Conservation (phyloP, 352 stramenopile genomes). For the Phytophthora ramorum region DNA sequence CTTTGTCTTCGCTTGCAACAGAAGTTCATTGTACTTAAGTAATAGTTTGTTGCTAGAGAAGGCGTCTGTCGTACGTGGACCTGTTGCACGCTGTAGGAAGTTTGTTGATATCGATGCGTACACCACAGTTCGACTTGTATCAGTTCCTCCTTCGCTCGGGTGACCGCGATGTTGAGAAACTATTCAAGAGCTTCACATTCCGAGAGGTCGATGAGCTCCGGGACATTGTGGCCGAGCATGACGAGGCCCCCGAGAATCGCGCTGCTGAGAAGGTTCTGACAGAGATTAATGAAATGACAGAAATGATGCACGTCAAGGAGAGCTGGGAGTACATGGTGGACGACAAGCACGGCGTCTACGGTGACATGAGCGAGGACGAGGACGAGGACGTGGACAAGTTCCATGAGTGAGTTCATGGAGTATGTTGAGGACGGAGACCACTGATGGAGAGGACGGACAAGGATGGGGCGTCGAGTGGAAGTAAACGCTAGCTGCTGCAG, state of each 20-base stretch:
- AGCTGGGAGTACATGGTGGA: background rate
- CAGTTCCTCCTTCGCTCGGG: slow-evolving; percentile 92
- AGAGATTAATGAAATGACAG: slow-evolving; percentile 90
- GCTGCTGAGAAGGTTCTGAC: slow-evolving; percentile 73
- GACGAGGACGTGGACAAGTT: no score
- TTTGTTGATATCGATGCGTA: slow-evolving; percentile 6
- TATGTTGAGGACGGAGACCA: no score
- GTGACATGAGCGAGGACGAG: no score
- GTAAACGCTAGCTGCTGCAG: no score
- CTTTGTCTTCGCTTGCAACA: no score
- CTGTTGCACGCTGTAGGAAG: background rate
- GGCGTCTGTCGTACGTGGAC: slow-evolving; percentile 93
- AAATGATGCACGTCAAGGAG: slow-evolving; percentile 93
- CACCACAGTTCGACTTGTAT: slow-evolving; percentile 90
- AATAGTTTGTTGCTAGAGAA: no score
- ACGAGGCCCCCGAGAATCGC: slow-evolving; percentile 82
- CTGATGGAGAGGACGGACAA: no score
- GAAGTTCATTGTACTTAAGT: no score
- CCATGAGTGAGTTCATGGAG: no score
- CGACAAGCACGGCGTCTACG: no score
- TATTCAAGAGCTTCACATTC: slow-evolving; percentile 99
- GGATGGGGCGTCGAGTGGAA: no score
- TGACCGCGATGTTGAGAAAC: slow-evolving; percentile 94
- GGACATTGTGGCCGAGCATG: slow-evolving; percentile 83
- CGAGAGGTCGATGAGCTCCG: slow-evolving; percentile 93